Evolutionary conservation across 208 protist genomes (phyloP), one percentile per base, ranked within the genome.

Genomic region (Endotrypanum monterogeii): DNA sequence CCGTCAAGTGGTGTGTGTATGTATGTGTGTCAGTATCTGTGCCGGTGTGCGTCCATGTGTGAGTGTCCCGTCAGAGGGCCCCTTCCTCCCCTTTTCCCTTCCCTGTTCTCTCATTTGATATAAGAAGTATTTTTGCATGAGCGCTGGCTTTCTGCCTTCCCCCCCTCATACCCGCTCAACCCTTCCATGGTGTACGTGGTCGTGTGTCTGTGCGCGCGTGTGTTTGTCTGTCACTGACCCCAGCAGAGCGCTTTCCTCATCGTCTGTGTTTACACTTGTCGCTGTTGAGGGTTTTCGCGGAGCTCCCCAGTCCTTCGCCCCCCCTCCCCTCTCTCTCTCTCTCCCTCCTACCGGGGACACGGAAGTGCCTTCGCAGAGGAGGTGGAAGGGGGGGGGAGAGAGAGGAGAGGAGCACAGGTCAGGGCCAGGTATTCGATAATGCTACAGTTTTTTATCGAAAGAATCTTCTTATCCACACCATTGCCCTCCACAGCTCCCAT

Each of bases 121-220:
- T 14, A 48, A 48, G 44, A 48, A 48, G 44, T 48, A 48, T 32
- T 32, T 35, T 20, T 1, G 14, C 16, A 14, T 32, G 30, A 35
- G 5, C 23, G 39, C 20, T 39, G 1, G 61, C 39, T 5, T 50
- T 20, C 61, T 66, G 23, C 23, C 30, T 25, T 16, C n/a, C 20
- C 6, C 18, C 37, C 39, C 8, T 51, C 23, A 28, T 44, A 18
- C 23, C 20, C 32, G 11, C 8, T 66, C 41, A 28, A n/a, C n/a
- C n/a, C n/a, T 32, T 11, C 14, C 50, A 28, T 12, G 30, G 35
- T 28, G 58, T 41, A 37, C 46, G 30, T 66, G 12, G 9, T 23
- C 54, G 25, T 54, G 62, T 48, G 44, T 68, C 25, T 39, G 44
- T 50, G 32, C 32, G n/a, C 37, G 63, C 12, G 62, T 54, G 62